A percentile compares a stretch with the other conserved stretches of the same genome.
Evolutionary conservation across 805 yeast genomes (phyloP).

Genomic region (Metschnikowia aberdeeniae): DNA sequence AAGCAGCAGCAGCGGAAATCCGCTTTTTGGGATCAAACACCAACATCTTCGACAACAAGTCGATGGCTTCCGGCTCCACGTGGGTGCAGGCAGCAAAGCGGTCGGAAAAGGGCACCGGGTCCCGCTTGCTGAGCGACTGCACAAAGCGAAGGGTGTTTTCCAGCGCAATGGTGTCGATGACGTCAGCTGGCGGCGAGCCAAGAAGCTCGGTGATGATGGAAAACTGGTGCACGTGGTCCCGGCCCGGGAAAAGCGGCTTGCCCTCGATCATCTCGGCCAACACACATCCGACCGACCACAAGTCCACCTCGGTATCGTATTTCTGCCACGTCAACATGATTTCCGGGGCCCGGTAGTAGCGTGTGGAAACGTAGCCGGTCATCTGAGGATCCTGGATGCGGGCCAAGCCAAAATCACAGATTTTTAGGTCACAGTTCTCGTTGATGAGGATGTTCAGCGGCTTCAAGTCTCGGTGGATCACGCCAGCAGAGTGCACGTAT

Average conservation of each 20-base stretch:
- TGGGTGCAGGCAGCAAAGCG: conserved; percentile 61
- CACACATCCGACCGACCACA: conserved; percentile 97
- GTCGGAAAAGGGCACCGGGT: conserved; percentile 83
- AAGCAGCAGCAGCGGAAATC: conserved; percentile 86
- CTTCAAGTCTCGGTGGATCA: conserved; percentile 83
- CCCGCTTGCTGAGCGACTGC: conserved; percentile 86
- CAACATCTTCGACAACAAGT: conserved; percentile 81
- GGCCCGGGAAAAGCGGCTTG: conserved; percentile 95
- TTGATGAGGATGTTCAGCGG: conserved; percentile 82
- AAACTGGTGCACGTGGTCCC: conserved; percentile 97
- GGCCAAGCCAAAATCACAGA: conserved; percentile 93
- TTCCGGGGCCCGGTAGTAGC: conserved; percentile 97
- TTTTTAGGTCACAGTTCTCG: conserved; percentile 87
- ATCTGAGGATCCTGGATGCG: conserved; percentile 97
- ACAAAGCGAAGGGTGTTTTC: conserved; percentile 94
- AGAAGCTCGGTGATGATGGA: conserved; percentile 92
- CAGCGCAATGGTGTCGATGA: conserved; percentile 91
- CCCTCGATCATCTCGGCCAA: conserved; percentile 98
- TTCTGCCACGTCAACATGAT: conserved; percentile 99
- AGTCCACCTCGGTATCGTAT: conserved; percentile 93
- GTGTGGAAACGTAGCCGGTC: conserved; percentile 96
- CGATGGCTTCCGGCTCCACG: conserved; percentile 59
- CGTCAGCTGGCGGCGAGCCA: conserved; percentile 96
- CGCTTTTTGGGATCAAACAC: conserved; percentile 94
- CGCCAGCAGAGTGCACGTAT: conserved; percentile 90